A percentile compares a stretch with the other conserved stretches of the same genome.
Conservation (phyloP, 73 alveolate genomes). For the Durusdinium trenchii region DNA sequence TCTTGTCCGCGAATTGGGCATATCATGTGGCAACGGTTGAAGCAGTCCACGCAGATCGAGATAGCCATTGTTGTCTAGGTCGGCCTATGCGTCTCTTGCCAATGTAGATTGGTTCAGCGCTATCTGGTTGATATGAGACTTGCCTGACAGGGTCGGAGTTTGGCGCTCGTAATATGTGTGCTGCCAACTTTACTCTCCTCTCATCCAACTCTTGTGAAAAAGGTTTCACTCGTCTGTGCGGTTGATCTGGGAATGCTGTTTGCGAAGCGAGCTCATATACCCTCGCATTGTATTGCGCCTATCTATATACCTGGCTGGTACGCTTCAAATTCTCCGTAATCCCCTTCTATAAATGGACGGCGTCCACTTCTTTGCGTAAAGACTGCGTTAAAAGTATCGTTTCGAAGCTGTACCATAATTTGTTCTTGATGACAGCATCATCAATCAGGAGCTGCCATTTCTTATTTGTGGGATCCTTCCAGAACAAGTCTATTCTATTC, state of each 20-base stretch:
- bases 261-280: neutral
- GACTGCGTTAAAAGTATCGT: neutral
- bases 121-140: neutral
- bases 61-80: conserved; percentile 32
- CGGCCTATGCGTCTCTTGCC: conserved; percentile 27
- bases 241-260: neutral
- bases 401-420: neutral
- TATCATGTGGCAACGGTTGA: no score
- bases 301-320: neutral
- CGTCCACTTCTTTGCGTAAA: neutral
- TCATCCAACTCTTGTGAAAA: conserved; percentile 12
- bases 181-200: conserved; percentile 34
- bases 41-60: no score
- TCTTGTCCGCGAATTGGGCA: no score
- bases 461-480: no score
- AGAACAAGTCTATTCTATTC: no score
- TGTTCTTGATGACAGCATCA: neutral
- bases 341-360: conserved; percentile 22
- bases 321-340: neutral
- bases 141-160: conserved; percentile 35
- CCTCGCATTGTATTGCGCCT: neutral
- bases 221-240: neutral
- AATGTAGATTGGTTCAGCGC: neutral
- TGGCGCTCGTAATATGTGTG: neutral
- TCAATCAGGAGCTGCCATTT: no score